Base-by-base conservation (phyloP, 805 yeast species). In the Yarrowia sp. region DNA sequence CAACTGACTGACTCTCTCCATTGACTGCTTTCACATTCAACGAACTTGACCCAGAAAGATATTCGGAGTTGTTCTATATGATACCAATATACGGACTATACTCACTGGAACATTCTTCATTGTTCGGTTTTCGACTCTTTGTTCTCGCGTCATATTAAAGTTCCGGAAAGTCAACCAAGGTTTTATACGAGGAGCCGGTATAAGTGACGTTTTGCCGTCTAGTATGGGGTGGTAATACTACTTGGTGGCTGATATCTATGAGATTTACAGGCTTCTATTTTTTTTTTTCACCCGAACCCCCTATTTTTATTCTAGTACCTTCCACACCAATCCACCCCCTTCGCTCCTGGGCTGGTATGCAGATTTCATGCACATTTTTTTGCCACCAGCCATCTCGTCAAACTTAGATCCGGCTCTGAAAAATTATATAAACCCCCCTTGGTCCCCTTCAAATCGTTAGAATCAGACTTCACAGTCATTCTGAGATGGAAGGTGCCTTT, bases 401-500 rank as follows among this genome's bases (percentile, higher is more conserved):
- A 5, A 48, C 33, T 41, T 8, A 0, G 17, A 48, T 13, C 22
- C 3, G 2, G 3, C 17, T 3, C 8, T 0, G 3, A 28, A 48
- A 15, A 8, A 48, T 11, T 48, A 48, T 48, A 48, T 48, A 48
- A 48, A 48, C 55, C 55, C 55, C 42, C 41, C 17, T 13, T 7
- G 8, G 32, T 48, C 55, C 55, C 31, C 18, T 11, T 48, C 35
- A 33, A 17, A 2, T 35, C 41, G 6, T 35, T 41, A 48, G 41
- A 48, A 48, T 33, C 55, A 18, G 55, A 18, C 55, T 15, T 48
- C 55, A 17, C 39, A 48, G 55, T 48, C 41, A 1, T 32, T 48
- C 41, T 48, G 55, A 18, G 41, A 48, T 6, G 55, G 51, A 45
- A 31, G 36, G 51, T 45, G 51, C 51, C 22, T 45, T 28, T 31